phyloP scores from a whole-genome alignment of 257 asterid species.

The Lantana camara region DNA sequence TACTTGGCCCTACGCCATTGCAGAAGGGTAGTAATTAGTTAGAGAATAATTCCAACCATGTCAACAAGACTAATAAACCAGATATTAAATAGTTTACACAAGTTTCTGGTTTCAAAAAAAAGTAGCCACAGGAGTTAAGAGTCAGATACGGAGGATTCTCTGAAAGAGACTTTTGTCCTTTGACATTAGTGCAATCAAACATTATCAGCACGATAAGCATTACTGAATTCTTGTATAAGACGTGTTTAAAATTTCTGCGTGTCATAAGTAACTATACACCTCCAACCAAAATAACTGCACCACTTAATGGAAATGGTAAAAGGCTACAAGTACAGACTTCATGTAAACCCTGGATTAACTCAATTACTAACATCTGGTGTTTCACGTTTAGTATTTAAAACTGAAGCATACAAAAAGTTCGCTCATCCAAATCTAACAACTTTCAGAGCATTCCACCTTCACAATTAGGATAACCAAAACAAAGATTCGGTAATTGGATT shows the following conservation, averaged over 20 bases:
- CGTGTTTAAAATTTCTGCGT: background rate
- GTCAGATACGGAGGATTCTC: too few species aligned
- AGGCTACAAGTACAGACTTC: background rate
- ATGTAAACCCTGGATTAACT: constrained; percentile 4
- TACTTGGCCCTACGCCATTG: constrained; percentile 87
- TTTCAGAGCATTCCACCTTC: background rate
- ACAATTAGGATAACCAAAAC: background rate
- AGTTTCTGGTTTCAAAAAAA: background rate
- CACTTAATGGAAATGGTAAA: background rate
- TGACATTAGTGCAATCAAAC: too few species aligned
- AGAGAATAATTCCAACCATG: too few species aligned
- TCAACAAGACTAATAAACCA: background rate
- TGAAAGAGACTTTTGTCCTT: too few species aligned
- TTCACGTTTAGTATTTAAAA: background rate
- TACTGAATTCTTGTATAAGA: background rate
- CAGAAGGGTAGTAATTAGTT: constrained; percentile 24
- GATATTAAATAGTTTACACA: background rate
- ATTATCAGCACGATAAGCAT: background rate
- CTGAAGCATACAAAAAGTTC: background rate
- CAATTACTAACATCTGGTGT: background rate
- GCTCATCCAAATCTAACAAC: background rate
- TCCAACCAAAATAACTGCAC: background rate
- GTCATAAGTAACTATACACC: background rate
- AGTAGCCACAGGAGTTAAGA: background rate
- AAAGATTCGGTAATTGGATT: background rate